Evolutionary conservation across 306 rosid genomes (phyloP), one percentile per base, ranked within the genome.

Genomic region (Psophocarpus tetragonolobus): DNA sequence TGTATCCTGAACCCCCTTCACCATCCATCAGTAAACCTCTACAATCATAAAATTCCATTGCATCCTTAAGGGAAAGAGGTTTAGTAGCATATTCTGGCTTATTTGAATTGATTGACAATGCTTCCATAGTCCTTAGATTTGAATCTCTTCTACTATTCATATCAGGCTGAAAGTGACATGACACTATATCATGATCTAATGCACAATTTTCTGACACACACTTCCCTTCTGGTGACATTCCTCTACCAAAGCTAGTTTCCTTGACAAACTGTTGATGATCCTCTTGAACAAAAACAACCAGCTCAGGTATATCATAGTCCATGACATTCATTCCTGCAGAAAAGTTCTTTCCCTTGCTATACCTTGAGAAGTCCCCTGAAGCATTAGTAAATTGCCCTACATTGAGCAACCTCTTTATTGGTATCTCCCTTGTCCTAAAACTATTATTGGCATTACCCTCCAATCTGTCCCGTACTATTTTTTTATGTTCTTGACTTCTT

Each of bases 211-310:
- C 78, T 39, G 32, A 72, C 36, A 20, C 33, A 58, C 80, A 79
- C 54, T 71, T 77, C 4, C 68, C 73, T 33, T 68, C 60, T 45
- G 73, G 56, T 14, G 76, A 11, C 30, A 56, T 75, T 21, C 13
- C 75, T 47, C 74, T 77, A 79, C 87, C 89, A 32, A 81, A 47
- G 78, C 90, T 26, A 38, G 84, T 79, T 62, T 92, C 92, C 85
- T 92, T 90, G 1, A 87, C 84, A 67, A 80, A 92, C 35, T 83
- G 84, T 57, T 79, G 68, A 51, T 75, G 64, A 77, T 91, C 92
- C 81, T 88, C 94, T 45, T 88, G 97, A 81, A 91, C 83, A 82
- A 93, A 93, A 50, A 83, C 89, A 80, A 87, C 97, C 7, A 93
- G 61, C 75, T 93, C 97, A 8, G 97, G 96, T 8, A 83, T 47